These are phyloP conservation scores for Corchorus capsularis DNA, from an alignment of 345 rosid genomes.

Conservation along the genomic window DNA sequence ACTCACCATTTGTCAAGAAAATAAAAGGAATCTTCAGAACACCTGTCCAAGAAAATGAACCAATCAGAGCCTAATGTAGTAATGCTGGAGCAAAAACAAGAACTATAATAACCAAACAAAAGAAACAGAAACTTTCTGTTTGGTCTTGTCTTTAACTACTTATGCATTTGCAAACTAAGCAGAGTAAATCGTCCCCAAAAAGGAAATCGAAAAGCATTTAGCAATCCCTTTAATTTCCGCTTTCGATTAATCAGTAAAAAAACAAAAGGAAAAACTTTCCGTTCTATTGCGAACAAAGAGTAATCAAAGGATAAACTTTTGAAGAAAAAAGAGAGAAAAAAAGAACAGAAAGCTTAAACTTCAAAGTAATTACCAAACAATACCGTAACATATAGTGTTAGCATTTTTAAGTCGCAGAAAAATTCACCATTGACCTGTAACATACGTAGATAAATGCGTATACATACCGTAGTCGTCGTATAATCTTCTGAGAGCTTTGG, in stretches of 20 bases:
- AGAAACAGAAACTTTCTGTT: not conserved
- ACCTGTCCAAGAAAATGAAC: constrained; percentile 41
- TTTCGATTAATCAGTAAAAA: not conserved
- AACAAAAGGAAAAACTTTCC: not conserved
- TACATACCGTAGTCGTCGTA: constrained; percentile 53
- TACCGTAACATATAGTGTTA: not conserved
- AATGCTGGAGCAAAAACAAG: not conserved
- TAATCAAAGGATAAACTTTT: not conserved
- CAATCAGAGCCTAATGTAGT: not conserved
- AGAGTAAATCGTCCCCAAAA: too few relatives aligned
- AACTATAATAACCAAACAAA: not conserved
- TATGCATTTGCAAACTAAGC: not conserved
- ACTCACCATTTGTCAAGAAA: constrained; percentile 82
- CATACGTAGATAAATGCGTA: not conserved
- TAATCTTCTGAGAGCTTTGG: constrained; percentile 56
- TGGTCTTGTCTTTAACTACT: too few relatives aligned
- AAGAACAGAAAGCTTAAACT: not conserved
- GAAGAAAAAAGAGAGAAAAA: not conserved
- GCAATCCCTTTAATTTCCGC: not conserved
- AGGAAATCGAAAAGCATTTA: not conserved
- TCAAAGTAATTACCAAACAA: not conserved
- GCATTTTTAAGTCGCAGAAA: not conserved
- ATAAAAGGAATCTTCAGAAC: constrained; percentile 69
- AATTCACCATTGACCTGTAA: not conserved
- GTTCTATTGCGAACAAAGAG: not conserved